phyloP scores from a whole-genome alignment of 768 basidiomycete species.

The Lentinula lateritia region DNA sequence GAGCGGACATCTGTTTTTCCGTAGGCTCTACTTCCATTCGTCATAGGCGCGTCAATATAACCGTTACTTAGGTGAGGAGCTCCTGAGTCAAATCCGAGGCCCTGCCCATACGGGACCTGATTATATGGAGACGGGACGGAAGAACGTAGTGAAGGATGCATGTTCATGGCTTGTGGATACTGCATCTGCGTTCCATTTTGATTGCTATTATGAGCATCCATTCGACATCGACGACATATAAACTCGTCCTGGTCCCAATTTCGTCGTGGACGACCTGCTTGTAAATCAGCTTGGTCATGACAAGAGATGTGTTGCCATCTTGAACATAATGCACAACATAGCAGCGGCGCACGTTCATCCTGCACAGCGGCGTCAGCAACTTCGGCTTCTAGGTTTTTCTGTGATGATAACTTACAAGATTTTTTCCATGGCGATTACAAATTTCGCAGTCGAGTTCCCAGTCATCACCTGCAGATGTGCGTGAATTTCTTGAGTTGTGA shows the following conservation, averaged over 20 bases:
- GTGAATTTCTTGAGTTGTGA: slow-evolving; percentile 48
- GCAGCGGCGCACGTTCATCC: slow-evolving; percentile 78
- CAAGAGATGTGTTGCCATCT: slow-evolving; percentile 91
- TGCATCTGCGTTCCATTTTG: background rate
- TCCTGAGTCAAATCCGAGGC: background rate
- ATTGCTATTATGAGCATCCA: background rate
- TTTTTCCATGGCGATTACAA: slow-evolving; percentile 66
- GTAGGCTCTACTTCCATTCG: background rate
- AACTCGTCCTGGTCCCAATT: slow-evolving; percentile 90
- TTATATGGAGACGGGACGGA: background rate
- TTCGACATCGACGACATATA: slow-evolving; percentile 53
- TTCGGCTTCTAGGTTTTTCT: background rate
- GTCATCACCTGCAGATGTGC: slow-evolving; percentile 52
- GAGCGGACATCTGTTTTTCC: slow-evolving; percentile 1
- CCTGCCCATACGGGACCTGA: slow-evolving; percentile 6
- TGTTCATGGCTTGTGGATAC: slow-evolving; percentile 1
- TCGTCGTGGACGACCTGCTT: slow-evolving; percentile 58
- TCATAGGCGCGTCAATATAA: background rate
- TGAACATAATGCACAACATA: slow-evolving; percentile 76
- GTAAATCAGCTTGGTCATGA: slow-evolving; percentile 67
- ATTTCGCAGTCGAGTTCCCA: slow-evolving; percentile 92
- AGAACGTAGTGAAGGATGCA: slow-evolving; percentile 1
- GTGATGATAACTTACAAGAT: slow-evolving; percentile 47
- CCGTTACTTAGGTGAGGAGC: background rate
- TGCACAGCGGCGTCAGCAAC: slow-evolving; percentile 22